Base-by-base conservation (phyloP, 1,139 yeast genomes). In the Suhomyces ambrosiae region DNA sequence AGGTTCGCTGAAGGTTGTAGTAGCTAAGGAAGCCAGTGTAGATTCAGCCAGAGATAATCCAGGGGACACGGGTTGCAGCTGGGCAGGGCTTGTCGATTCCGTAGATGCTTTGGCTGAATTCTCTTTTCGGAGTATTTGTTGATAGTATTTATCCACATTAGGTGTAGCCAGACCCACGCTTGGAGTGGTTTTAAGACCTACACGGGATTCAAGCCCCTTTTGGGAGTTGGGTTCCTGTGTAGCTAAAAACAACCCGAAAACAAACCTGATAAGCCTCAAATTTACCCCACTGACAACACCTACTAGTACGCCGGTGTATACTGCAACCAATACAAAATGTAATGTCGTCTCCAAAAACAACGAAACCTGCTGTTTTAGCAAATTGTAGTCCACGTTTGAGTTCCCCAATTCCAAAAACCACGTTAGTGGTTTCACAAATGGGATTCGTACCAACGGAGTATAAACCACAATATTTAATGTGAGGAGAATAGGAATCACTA, bases 321-420 rank as follows among this genome's bases (percentile, higher is more conserved):
- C 38, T n/a, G 48, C 46, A 6, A 43, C 49, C 11, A 47, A 30
- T 2, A 34, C 26, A 23, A 43, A 49, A 27, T 49, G 53, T 3
- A 41, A 15, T 5, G 30, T 40, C 5, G 42, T 38, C 8, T 41
- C 13, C 7, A 40, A 22, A 28, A 49, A 45, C 12, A 49, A 32
- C n/a, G 22, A 31, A 19, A 44, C 5, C 33, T 49, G 53, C 13
- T 37, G 42, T 12, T 30, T 34, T 18, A 49, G 30, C 53, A 52
- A 49, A 7, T 27, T 33, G 16, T 33, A 34, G 21, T 41, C 43
- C 4, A 15, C 39, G 5, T 14, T 27, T 9, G 33, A 16, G 12
- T 42, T 46, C 4, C 43, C 34, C 30, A 48, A 39, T 24, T 43
- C 47, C 13, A 49, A 40, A 5, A 49, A 13, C 39, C 49, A 49